Conservation (phyloP, 768 basidiomycete species). For the Pleurotus citrinopileatus region DNA sequence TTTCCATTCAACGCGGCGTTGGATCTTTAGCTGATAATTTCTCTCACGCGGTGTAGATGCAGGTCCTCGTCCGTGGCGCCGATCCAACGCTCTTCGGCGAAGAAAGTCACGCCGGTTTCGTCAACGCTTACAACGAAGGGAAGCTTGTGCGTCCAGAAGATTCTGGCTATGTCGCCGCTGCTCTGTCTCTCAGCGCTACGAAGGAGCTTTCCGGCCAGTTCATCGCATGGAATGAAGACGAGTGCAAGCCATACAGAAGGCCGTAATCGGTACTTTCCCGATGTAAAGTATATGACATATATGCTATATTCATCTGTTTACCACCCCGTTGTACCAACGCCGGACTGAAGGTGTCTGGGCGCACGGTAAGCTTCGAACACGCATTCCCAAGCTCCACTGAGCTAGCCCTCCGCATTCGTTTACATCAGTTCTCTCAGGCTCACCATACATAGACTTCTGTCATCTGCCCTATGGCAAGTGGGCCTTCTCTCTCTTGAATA, state of each 20-base stretch:
- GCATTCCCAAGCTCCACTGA: background rate
- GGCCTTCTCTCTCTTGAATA: too few relatives aligned
- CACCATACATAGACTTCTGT: background rate
- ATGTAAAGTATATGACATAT: background rate
- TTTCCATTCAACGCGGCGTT: too few relatives aligned
- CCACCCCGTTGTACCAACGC: too few relatives aligned
- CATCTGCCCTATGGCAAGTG: background rate
- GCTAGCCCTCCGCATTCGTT: background rate
- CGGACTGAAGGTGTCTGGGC: too few relatives aligned
- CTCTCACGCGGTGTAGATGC: constrained; percentile 55
- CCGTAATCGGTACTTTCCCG: background rate
- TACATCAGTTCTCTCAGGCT: background rate
- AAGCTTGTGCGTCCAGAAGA: constrained; percentile 73
- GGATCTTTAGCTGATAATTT: constrained; percentile 4
- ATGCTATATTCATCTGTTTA: background rate
- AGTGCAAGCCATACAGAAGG: constrained; percentile 54
- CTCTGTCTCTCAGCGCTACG: constrained; percentile 64
- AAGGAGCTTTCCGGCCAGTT: constrained; percentile 70
- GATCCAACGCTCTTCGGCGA: constrained; percentile 53
- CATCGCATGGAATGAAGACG: constrained; percentile 75
- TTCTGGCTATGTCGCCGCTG: constrained; percentile 77
- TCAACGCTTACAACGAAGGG: constrained; percentile 56
- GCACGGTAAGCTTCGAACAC: too few relatives aligned
- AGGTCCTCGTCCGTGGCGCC: constrained; percentile 48
- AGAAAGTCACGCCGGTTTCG: constrained; percentile 54